Conservation (phyloP, 2,329 filamentous ascomycete species). For the Hirsutella thompsonii region DNA sequence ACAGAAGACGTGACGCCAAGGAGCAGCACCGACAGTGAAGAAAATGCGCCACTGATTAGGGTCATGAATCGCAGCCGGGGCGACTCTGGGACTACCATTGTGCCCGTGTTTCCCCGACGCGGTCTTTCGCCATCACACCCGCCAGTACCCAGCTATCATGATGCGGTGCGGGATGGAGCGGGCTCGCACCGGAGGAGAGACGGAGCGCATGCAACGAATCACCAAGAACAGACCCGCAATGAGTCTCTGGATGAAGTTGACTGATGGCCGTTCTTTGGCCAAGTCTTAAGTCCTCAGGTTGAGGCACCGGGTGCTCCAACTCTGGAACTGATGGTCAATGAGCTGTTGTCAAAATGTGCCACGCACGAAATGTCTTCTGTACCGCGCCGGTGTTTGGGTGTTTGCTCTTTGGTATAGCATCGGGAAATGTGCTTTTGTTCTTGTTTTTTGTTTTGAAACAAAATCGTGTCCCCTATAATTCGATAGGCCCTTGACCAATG, state of each 20-base stretch:
- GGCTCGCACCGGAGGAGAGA: constrained; percentile 11
- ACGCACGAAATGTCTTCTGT: not conserved
- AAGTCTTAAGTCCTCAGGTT: too few relatives aligned
- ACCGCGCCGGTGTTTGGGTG: constrained; percentile 9
- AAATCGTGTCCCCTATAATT: not conserved
- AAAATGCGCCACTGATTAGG: constrained; percentile 38
- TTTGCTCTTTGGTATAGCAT: constrained; percentile 10
- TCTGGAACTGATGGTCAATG: too few relatives aligned
- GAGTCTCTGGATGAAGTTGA: too few relatives aligned
- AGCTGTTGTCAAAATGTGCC: not conserved
- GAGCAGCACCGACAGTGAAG: constrained; percentile 46
- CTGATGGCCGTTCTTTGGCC: too few relatives aligned
- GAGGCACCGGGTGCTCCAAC: too few relatives aligned
- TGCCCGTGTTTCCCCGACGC: not conserved
- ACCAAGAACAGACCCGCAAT: not conserved
- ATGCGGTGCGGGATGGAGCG: constrained; percentile 48
- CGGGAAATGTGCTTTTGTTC: constrained; percentile 3
- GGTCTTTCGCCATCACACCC: constrained; percentile 24
- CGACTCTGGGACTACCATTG: constrained; percentile 25
- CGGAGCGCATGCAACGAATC: not conserved
- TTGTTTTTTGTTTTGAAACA: not conserved
- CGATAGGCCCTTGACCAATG: not conserved
- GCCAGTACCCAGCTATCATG: constrained; percentile 74
- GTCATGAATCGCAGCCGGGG: constrained; percentile 37
- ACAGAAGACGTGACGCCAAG: constrained; percentile 39